Percentiles rank a stretch among this genome's conserved stretches.
Evolutionary conservation across 2,329 filamentous ascomycete genomes (phyloP).

Genomic region (Alternaria gaisen): DNA sequence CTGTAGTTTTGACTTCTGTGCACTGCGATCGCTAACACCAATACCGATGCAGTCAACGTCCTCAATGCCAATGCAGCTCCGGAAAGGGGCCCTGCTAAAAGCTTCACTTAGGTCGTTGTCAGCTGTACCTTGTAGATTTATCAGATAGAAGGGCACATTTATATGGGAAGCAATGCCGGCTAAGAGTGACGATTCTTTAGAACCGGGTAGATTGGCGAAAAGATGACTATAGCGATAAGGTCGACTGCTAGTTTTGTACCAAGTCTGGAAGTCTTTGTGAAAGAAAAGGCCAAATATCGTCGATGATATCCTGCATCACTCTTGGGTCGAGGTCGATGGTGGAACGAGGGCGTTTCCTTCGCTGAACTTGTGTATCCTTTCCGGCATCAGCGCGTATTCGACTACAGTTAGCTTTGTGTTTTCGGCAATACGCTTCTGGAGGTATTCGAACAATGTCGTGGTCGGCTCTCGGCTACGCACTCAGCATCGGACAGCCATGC

Average conservation of each 20-base stretch:
- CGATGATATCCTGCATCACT: not conserved
- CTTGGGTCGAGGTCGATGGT: not conserved
- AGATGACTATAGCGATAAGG: not conserved
- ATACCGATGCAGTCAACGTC: constrained; percentile 27
- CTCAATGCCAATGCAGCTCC: constrained; percentile 25
- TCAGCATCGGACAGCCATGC: constrained; percentile 13
- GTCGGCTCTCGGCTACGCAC: constrained; percentile 13
- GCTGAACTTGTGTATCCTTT: not conserved
- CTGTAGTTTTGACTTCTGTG: constrained; percentile 23
- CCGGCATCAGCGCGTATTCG: not conserved
- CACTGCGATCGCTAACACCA: constrained; percentile 26
- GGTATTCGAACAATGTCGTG: not conserved
- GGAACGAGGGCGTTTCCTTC: not conserved
- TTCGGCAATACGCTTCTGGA: constrained; percentile 1
- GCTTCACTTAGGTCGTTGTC: constrained; percentile 17
- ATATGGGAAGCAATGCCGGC: constrained; percentile 51
- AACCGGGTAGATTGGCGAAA: not conserved
- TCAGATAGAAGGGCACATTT: constrained; percentile 41
- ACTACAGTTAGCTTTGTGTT: not conserved
- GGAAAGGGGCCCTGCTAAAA: constrained; percentile 18
- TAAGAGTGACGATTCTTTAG: constrained; percentile 52
- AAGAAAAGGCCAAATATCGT: not conserved
- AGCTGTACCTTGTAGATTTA: constrained; percentile 19
- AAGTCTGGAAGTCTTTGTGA: not conserved
- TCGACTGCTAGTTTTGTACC: not conserved